phyloP scores from a whole-genome alignment of 331 rosid genomes.

The Ulmus americana region DNA sequence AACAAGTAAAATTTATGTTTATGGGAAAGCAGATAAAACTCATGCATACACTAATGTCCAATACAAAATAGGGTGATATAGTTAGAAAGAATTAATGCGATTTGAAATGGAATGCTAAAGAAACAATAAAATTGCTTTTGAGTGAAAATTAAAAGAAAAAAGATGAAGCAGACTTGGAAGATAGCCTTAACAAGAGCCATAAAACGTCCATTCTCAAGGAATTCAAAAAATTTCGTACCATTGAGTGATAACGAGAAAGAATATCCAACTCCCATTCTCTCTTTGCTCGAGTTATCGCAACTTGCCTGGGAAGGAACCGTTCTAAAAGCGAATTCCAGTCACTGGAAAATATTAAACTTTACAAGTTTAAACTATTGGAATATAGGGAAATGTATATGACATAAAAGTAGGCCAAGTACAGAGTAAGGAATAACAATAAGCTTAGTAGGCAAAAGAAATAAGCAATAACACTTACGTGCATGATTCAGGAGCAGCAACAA shows the following conservation, averaged over 20 bases:
- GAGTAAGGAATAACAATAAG: background rate
- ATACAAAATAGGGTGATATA: too few species aligned
- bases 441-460: constrained; percentile 19
- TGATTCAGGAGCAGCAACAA: constrained; percentile 61
- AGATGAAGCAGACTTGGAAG: background rate
- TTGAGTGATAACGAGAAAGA: constrained; percentile 67
- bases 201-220: background rate
- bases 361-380: constrained; percentile 9
- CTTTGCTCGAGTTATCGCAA: constrained; percentile 80
- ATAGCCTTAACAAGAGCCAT: constrained; percentile 2
- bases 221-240: constrained; percentile 43
- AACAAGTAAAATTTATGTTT: too few species aligned
- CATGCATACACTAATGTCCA: too few species aligned
- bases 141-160: background rate
- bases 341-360: constrained; percentile 38
- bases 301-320: constrained; percentile 78
- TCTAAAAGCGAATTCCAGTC: constrained; percentile 90
- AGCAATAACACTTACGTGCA: constrained; percentile 54
- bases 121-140: background rate
- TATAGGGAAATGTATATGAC: background rate
- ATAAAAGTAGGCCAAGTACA: background rate
- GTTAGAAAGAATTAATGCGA: too few species aligned
- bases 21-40: too few species aligned
- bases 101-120: too few species aligned
- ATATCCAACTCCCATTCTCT: constrained; percentile 95